Conservation (phyloP, 169 alveolate genomes). For the Plasmodium vivax region DNA sequence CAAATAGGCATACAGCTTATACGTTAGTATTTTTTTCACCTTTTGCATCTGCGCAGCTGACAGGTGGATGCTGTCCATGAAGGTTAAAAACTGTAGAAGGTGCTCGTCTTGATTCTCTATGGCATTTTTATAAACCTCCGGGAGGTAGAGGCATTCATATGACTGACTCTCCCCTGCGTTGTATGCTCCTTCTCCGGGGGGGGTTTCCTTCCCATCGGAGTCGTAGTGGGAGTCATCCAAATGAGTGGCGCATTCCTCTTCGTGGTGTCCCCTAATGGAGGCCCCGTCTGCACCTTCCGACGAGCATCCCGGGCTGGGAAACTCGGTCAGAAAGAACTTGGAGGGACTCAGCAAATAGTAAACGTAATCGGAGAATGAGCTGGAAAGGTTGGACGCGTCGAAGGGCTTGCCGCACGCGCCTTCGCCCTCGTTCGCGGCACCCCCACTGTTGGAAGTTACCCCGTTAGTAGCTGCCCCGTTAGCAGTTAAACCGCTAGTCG, state of each 20-base stretch:
- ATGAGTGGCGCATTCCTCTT: not conserved
- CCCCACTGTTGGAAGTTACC: not conserved
- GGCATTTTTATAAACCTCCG: constrained; percentile 67
- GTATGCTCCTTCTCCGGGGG: constrained; percentile 6
- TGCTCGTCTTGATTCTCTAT: constrained; percentile 38
- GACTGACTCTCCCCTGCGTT: not conserved
- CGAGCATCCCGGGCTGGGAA: not conserved
- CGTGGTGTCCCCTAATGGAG: not conserved
- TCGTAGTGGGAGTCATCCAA: not conserved
- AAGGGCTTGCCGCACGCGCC: not conserved
- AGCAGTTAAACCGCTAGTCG: not conserved
- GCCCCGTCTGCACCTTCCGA: not conserved
- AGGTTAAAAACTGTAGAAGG: constrained; percentile 12
- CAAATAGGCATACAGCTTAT: constrained; percentile 50
- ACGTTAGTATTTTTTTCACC: constrained; percentile 48
- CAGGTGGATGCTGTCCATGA: constrained; percentile 26
- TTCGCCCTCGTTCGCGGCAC: not conserved
- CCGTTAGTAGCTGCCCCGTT: not conserved
- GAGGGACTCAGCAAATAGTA: constrained; percentile 50
- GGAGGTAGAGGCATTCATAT: constrained; percentile 51
- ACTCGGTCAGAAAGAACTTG: constrained; percentile 38
- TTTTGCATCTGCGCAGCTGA: constrained; percentile 35
- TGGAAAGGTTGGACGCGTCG: constrained; percentile 6
- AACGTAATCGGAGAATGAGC: constrained; percentile 42
- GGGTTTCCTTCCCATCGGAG: not conserved